Conservation (phyloP, 805 yeast species). For the Spathaspora sp. region DNA sequence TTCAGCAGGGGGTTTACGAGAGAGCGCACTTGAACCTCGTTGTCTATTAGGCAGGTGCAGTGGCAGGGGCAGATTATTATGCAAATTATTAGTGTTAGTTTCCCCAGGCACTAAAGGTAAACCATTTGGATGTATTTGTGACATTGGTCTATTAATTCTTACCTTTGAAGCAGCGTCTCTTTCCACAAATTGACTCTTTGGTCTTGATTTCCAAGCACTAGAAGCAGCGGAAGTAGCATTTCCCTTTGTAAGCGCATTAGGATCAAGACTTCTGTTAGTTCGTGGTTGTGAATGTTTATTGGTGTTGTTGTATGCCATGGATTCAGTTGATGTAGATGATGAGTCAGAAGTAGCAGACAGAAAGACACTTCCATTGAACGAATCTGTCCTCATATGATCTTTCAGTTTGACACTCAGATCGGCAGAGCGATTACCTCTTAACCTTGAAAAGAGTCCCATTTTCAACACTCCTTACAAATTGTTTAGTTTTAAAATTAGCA, state of each 20-base stretch:
- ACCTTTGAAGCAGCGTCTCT: background rate
- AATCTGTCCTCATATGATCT: constrained; percentile 4
- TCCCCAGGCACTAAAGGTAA: background rate
- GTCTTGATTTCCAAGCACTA: constrained; percentile 1
- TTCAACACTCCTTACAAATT: background rate
- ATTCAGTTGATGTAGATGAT: constrained; percentile 26
- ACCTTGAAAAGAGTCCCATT: constrained; percentile 3
- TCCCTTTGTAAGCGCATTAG: background rate
- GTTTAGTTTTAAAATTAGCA: background rate
- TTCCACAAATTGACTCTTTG: background rate
- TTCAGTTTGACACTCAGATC: background rate
- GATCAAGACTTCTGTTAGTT: background rate
- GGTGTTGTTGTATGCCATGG: background rate
- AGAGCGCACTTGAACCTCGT: background rate
- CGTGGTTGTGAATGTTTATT: background rate
- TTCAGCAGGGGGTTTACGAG: background rate
- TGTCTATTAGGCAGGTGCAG: background rate
- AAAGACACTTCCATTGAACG: constrained; percentile 29
- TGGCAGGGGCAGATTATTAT: background rate
- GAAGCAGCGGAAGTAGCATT: background rate
- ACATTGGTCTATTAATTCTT: background rate
- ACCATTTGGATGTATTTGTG: background rate
- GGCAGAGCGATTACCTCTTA: background rate
- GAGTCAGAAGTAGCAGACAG: constrained; percentile 29
- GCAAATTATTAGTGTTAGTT: background rate